phyloP scores from a whole-genome alignment of 495 filamentous ascomycete species.

The Aspergillus mulundensis region DNA sequence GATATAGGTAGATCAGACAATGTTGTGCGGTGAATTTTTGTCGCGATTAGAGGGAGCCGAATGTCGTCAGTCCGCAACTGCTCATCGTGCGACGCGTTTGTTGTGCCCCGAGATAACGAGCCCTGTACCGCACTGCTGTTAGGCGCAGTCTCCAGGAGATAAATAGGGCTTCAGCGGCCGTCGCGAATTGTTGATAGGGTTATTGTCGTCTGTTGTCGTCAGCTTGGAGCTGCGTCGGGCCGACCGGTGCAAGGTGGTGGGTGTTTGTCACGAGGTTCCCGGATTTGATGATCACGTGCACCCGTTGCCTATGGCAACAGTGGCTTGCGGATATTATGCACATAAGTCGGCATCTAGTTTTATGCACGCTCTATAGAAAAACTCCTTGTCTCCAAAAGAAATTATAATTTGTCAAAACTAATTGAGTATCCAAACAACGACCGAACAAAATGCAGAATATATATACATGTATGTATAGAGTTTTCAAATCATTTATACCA shows the following conservation, averaged over 20 bases:
- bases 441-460: background rate
- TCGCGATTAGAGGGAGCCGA: background rate
- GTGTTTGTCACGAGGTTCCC: constrained; percentile 16
- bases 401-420: background rate
- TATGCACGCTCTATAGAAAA: background rate
- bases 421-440: background rate
- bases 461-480: background rate
- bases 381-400: background rate
- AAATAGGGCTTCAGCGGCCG: background rate
- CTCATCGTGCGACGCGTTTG: constrained; percentile 11
- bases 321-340: background rate
- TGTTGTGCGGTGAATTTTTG: background rate
- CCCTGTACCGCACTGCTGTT: background rate
- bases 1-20: background rate
- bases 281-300: constrained; percentile 10
- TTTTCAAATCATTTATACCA: constrained; percentile 19
- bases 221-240: constrained; percentile 4
- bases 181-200: constrained; percentile 1
- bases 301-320: constrained; percentile 11
- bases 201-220: constrained; percentile 13
- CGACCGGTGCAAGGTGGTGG: constrained; percentile 1
- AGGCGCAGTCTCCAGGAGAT: background rate
- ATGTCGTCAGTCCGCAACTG: background rate
- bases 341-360: background rate
- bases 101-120: background rate